These are phyloP conservation scores for Fusarium xylarioides DNA, from an alignment of 2,329 filamentous ascomycete species.

Conservation along the genomic window DNA sequence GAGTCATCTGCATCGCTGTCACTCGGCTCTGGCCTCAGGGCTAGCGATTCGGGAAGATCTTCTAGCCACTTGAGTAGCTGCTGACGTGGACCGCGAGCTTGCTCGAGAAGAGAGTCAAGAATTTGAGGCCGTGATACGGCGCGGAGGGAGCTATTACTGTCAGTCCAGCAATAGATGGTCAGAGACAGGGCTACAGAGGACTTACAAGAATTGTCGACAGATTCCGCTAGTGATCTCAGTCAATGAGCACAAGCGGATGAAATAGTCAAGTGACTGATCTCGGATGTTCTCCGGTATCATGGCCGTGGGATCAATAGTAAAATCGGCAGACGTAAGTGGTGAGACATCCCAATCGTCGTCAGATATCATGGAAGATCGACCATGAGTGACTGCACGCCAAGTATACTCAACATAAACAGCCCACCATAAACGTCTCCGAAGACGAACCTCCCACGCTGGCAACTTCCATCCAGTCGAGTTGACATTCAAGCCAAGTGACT, in stretches of 20 bases:
- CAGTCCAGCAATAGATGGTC: fast-evolving
- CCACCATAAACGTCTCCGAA: background rate
- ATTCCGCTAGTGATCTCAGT: background rate
- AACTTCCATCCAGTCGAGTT: background rate
- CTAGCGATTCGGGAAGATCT: background rate
- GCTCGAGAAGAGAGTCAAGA: background rate
- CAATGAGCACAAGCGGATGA: background rate
- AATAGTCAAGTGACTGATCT: background rate
- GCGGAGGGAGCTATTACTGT: background rate
- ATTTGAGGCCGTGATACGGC: background rate
- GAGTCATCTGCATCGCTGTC: background rate
- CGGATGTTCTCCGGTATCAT: background rate
- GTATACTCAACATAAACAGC: background rate
- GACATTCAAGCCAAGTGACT: background rate
- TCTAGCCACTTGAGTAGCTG: background rate
- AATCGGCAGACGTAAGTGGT: background rate
- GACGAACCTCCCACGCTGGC: background rate
- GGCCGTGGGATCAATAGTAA: background rate
- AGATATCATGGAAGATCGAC: background rate
- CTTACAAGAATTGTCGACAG: constrained; percentile 9
- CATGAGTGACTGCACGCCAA: background rate
- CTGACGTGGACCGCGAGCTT: background rate
- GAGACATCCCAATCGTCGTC: background rate
- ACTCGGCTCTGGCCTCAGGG: fast-evolving
- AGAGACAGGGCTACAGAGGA: fast-evolving